phyloP scores from a whole-genome alignment of 139 green algal species.

The Microglena sp. region DNA sequence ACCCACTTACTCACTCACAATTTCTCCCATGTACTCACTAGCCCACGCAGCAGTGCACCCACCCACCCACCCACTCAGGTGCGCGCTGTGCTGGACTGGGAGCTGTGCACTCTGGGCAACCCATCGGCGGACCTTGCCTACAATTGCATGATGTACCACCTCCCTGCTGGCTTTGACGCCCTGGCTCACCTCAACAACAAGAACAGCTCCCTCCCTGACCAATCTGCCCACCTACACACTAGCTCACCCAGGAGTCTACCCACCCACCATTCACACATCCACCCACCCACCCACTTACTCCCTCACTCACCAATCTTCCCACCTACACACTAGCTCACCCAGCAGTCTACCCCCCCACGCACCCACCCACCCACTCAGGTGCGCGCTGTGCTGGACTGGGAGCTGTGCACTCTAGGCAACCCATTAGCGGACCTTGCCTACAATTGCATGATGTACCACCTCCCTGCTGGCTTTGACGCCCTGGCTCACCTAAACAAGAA shows the following conservation, averaged over 20 bases:
- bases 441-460: slow-evolving; percentile 80
- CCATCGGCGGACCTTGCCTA: slow-evolving; percentile 75
- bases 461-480: slow-evolving; percentile 25
- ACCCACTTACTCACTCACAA: too few species aligned
- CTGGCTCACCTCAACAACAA: not conserved
- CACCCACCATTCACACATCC: too few species aligned
- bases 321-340: too few species aligned
- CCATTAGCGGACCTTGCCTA: slow-evolving; percentile 75
- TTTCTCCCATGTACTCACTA: too few species aligned
- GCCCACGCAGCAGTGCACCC: too few species aligned
- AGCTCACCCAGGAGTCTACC: too few species aligned
- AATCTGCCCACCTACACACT: too few species aligned
- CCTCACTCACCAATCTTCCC: too few species aligned
- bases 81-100: slow-evolving; percentile 92
- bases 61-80: slow-evolving; percentile 33
- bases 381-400: slow-evolving; percentile 92
- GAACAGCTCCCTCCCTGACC: too few species aligned
- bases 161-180: slow-evolving; percentile 25
- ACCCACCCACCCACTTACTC: too few species aligned
- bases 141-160: slow-evolving; percentile 80
- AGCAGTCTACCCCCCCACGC: too few species aligned
- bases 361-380: slow-evolving; percentile 33
- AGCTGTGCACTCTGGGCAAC: slow-evolving; percentile 92
- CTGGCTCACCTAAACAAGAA: not conserved
- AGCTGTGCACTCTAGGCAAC: slow-evolving; percentile 93